Evolutionary conservation across 164 flowering plant genomes (phyloP), one percentile per base, ranked within the genome.

Genomic region (Tinospora cordifolia): DNA sequence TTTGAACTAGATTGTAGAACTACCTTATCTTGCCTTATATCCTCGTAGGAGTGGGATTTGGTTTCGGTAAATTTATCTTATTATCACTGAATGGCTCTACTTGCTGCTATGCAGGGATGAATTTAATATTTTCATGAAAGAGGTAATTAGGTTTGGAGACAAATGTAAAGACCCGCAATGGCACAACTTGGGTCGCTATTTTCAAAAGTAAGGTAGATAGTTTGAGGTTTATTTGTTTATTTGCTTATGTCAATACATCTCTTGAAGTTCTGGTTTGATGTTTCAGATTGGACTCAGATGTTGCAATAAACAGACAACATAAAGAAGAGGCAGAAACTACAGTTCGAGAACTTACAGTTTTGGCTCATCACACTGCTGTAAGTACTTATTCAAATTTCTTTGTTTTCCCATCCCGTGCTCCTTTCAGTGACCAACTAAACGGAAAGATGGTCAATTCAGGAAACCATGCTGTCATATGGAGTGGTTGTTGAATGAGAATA

Each of bases 131-230:
- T 87, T 92, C 71, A 78, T 87, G 24, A 80, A 89, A 66, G 96
- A 89, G 78, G 94, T 92, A 51, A 84, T 92, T 51, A 87, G 98
- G 12, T 92, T 92, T 83, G 98, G 98, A 70, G 85, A 90, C 81
- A 89, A 88, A 8, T 92, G 98, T 79, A 92, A 86, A 83, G 96
- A 90, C 83, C 91, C 91, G 75, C 96, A 88, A 71, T 92, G 90
- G 89, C 97, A 92, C 80, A 81, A 87, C 72, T 81, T 92, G 81
- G 90, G 84, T 41, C 90, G 90, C 47, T 89, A 87, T 72, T 89
- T 92, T 80, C 87, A 85, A 65, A 90, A 88, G 98, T 92, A 87
- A 78, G 73, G 39, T 40, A 44, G 54, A 66, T 66, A 9, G 25
- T 58, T 70, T 38, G 25, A 39, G 57, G n/a, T 49, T 19, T 39